phyloP scores from a whole-genome alignment of 768 basidiomycete species.

The Peribolospora kevripleyi region DNA sequence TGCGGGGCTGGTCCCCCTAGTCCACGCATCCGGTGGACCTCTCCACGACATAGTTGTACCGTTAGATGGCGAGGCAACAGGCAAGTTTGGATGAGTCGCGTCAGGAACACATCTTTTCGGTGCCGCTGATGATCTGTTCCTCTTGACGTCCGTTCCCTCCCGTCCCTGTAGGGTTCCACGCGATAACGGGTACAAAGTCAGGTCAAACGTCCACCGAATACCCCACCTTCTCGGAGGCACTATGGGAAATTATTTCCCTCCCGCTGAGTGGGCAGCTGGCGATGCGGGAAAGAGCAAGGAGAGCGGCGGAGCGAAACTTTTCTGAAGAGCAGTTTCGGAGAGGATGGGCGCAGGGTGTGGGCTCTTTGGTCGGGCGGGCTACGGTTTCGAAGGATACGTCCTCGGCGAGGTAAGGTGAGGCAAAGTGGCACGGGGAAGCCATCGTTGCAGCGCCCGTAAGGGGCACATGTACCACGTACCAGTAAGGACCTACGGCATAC shows the following conservation, averaged over 20 bases:
- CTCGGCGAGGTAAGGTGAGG: too few species aligned
- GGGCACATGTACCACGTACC: too few species aligned
- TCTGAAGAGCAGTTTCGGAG: too few species aligned
- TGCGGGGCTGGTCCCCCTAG: conserved; percentile 73
- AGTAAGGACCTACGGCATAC: too few species aligned
- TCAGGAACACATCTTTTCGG: background rate
- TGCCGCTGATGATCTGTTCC: background rate
- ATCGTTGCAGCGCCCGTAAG: too few species aligned
- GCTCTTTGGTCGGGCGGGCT: too few species aligned
- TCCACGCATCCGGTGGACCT: conserved; percentile 82
- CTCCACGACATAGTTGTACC: conserved; percentile 75
- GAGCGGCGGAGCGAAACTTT: background rate
- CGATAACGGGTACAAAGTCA: background rate
- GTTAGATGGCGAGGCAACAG: conserved; percentile 35
- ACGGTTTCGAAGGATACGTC: too few species aligned
- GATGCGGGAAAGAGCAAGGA: background rate
- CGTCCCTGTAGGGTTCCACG: background rate
- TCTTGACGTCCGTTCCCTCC: too few species aligned
- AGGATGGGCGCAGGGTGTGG: too few species aligned
- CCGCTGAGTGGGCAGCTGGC: background rate
- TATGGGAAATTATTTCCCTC: background rate
- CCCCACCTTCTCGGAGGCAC: background rate
- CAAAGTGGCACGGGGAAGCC: too few species aligned
- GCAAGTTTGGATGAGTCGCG: conserved; percentile 14
- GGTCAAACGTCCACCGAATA: conserved; percentile 2